Conservation (phyloP, 208 protist genomes). For the Chromosphaera perkinsii region DNA sequence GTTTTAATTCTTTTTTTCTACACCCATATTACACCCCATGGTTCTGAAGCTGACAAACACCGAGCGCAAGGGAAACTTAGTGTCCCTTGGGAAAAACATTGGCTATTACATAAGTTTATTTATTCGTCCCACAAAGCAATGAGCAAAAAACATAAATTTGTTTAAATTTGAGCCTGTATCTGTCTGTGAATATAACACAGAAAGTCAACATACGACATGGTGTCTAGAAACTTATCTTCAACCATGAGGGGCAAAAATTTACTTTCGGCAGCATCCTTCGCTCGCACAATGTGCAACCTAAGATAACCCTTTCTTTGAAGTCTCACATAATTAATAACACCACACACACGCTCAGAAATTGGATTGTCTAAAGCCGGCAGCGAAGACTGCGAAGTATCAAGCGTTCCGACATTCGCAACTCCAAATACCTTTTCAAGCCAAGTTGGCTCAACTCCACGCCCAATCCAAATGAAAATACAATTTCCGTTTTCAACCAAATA, state of each 20-base stretch:
- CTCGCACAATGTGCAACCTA: conserved; percentile 21
- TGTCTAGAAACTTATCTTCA: conserved; percentile 16
- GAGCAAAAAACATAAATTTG: no score
- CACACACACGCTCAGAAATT: background rate
- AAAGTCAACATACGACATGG: conserved; percentile 42
- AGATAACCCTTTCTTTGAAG: conserved; percentile 1
- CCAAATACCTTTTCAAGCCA: conserved; percentile 16
- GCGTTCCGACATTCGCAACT: background rate
- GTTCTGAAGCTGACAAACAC: no score
- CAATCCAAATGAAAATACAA: conserved; percentile 13
- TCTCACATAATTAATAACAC: conserved; percentile 6
- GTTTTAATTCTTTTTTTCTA: no score
- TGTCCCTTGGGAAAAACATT: no score
- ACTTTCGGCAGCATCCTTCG: conserved; percentile 6
- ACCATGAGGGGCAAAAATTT: background rate
- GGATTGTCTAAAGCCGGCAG: conserved; percentile 26
- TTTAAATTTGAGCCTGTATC: conserved; percentile 12
- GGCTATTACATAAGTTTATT: no score
- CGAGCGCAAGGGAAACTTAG: no score
- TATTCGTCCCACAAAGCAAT: no score
- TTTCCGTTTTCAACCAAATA: conserved; percentile 20
- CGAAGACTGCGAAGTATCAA: conserved; percentile 21
- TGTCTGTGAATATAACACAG: conserved; percentile 35
- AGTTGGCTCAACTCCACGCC: background rate
- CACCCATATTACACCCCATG: no score